A percentile compares a stretch with the other conserved stretches of the same genome.
Evolutionary conservation across 140 eudicot species (phyloP).

Genomic region (Ambrosia hybrid): DNA sequence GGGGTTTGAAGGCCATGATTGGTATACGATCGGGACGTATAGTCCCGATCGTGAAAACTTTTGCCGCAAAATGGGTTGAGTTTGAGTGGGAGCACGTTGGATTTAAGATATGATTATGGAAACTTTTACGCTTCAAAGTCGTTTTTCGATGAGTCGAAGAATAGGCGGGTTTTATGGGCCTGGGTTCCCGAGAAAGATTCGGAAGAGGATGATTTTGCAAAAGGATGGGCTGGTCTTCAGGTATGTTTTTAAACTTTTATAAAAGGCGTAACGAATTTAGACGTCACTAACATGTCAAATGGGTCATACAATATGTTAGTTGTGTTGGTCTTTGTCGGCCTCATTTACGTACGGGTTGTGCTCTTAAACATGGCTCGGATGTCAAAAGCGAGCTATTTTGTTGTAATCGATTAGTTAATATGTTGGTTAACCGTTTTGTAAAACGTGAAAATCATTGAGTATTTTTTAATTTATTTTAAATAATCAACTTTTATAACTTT

Average conservation of each 20-base stretch:
- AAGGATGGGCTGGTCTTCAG: conserved; percentile 88
- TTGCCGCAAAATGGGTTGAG: conserved; percentile 43
- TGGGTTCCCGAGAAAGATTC: conserved; percentile 70
- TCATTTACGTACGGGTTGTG: too few relatives aligned
- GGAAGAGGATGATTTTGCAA: conserved; percentile 35
- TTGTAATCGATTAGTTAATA: too few relatives aligned
- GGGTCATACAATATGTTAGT: too few relatives aligned
- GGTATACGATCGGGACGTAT: conserved; percentile 61
- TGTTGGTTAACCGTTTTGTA: too few relatives aligned
- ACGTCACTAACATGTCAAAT: too few relatives aligned
- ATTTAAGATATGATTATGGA: conserved; percentile 76
- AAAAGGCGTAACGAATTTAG: too few relatives aligned
- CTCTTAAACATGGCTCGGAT: too few relatives aligned
- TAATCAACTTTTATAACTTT: too few relatives aligned
- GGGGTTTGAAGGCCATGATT: conserved; percentile 46
- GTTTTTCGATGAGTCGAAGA: conserved; percentile 49
- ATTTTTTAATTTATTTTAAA: too few relatives aligned
- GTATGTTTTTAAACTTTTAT: conserved; percentile 20
- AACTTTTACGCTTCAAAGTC: conserved; percentile 80
- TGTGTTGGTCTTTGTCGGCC: too few relatives aligned
- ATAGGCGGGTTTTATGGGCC: conserved; percentile 65
- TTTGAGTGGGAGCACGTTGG: conserved; percentile 26
- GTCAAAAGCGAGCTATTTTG: too few relatives aligned
- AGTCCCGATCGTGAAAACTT: conserved; percentile 42
- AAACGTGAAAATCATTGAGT: too few relatives aligned